Evolutionary conservation across 768 basidiomycete genomes (phyloP), one percentile per base, ranked within the genome.

Genomic region (Infundibulicybe gibba): DNA sequence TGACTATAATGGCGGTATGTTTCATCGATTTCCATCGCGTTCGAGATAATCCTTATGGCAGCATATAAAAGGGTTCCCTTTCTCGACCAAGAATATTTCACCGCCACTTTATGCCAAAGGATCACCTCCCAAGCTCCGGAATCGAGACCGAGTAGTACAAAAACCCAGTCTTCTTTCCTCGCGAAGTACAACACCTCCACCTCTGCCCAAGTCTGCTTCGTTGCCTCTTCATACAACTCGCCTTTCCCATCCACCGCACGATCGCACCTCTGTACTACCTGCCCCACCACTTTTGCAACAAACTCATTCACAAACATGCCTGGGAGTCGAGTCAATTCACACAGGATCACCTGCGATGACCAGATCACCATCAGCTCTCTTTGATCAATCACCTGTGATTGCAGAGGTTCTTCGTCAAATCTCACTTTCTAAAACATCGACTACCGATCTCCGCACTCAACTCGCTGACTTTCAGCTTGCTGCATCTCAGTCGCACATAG

Each of bases 181-280:
- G 20, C 79, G 87, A 47, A 87, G 78, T 59, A 78, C 77, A n/a
- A 81, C 86, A 0, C 90, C 90, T 1, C 90, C 90, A 1, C 90
- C 90, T 32, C 72, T 91, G 15, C 90, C 90, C 19, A 88, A 91
- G 66, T 86, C 89, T 3, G 90, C 76, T 13, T 85, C 86, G 11
- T 65, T 92, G 2, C 90, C 90, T 41, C 65, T 92, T 51, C 90
- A 92, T 60, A 70, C 84, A 11, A 75, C 77, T 15, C 77, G 79
- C 14, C 63, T 54, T 51, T 64, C 66, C 16, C 48, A 67, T 49
- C 50, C 64, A 47, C 50, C 61, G 40, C 46, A 51, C 49, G 65
- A 66, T 51, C 58, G 68, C 39, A 52, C 61, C 46, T 59, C 57
- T 58, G 58, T 61, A 51, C 54, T 50, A 44, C 53, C 60, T 25